phyloP scores from a whole-genome alignment of 2,329 filamentous ascomycete genomes.

The Colletotrichum trifolii region DNA sequence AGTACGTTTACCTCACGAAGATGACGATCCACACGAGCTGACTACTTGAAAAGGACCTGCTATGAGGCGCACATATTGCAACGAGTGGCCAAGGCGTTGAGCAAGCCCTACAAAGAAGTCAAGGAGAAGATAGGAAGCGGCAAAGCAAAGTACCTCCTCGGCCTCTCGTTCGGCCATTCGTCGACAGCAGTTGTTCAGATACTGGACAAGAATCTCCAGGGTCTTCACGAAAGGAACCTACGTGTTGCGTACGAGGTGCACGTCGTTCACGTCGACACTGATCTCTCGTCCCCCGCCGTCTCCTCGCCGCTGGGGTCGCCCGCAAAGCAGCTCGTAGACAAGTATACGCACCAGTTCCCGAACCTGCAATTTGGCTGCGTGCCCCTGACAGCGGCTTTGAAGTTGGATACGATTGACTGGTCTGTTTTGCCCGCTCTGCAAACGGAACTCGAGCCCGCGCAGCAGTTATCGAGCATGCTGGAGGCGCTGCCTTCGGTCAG shows the following conservation, averaged over 20 bases:
- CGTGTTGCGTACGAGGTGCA: conserved; percentile 75
- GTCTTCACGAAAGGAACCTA: conserved; percentile 72
- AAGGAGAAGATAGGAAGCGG: conserved; percentile 37
- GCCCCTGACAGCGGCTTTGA: conserved; percentile 72
- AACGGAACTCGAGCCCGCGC: conserved; percentile 43
- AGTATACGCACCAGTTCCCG: conserved; percentile 72
- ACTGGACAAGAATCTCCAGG: conserved; percentile 75
- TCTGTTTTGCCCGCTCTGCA: conserved; percentile 51
- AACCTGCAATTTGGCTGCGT: conserved; percentile 71
- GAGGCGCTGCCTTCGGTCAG: conserved; percentile 76
- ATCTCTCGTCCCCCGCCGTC: conserved; percentile 41
- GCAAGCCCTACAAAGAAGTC: conserved; percentile 60
- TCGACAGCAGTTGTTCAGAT: conserved; percentile 83
- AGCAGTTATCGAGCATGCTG: conserved; percentile 66
- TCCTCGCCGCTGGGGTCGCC: conserved; percentile 37
- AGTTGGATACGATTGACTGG: conserved; percentile 65
- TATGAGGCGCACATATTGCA: conserved; percentile 81
- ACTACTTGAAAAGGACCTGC: conserved; percentile 62
- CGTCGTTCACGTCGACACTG: conserved; percentile 66
- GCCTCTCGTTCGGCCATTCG: conserved; percentile 84
- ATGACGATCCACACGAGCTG: conserved; percentile 21
- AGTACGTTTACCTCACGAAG: conserved; percentile 35
- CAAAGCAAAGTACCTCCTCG: conserved; percentile 72
- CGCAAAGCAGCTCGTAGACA: conserved; percentile 59
- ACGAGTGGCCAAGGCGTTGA: conserved; percentile 82